Evolutionary conservation across 176 grass and related monocot genomes (phyloP).

Genomic region (Zea mays): DNA sequence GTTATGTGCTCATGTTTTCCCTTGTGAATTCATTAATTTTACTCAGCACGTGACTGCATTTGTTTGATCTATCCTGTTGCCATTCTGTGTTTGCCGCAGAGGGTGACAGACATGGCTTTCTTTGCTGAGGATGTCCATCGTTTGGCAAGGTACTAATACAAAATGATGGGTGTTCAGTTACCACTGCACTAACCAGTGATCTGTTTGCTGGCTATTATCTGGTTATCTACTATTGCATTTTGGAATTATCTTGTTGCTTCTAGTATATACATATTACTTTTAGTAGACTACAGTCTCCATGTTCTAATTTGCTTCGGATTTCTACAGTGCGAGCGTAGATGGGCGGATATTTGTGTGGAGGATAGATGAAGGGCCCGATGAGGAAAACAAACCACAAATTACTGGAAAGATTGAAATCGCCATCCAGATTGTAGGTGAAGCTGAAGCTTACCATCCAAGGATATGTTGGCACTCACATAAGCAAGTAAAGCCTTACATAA

Average conservation of each 20-base stretch:
- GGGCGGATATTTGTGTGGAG: constrained; percentile 93
- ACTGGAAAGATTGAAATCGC: constrained; percentile 80
- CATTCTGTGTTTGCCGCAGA: constrained; percentile 58
- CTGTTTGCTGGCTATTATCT: neutral
- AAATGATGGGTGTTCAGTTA: constrained; percentile 25
- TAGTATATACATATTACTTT: neutral
- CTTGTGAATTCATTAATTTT: constrained; percentile 11
- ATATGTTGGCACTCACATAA: constrained; percentile 99
- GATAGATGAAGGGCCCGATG: constrained; percentile 91
- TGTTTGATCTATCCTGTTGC: constrained; percentile 35
- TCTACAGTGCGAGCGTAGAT: constrained; percentile 80
- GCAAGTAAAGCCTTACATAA: constrained; percentile 60
- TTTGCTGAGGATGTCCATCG: constrained; percentile 99
- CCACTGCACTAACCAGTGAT: neutral
- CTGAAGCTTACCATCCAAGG: constrained; percentile 84
- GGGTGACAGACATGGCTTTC: constrained; percentile 99
- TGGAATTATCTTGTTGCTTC: constrained; percentile 1
- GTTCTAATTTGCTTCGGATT: constrained; percentile 28
- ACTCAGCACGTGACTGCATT: constrained; percentile 8
- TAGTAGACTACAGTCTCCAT: neutral
- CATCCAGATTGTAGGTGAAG: constrained; percentile 75
- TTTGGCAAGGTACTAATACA: constrained; percentile 85
- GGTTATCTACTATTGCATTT: neutral
- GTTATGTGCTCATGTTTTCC: neutral
- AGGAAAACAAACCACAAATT: constrained; percentile 90